Evolutionary conservation across 352 stramenopile species (phyloP), one percentile per base, ranked within the genome.

Genomic region (Phytopythium aichiense): DNA sequence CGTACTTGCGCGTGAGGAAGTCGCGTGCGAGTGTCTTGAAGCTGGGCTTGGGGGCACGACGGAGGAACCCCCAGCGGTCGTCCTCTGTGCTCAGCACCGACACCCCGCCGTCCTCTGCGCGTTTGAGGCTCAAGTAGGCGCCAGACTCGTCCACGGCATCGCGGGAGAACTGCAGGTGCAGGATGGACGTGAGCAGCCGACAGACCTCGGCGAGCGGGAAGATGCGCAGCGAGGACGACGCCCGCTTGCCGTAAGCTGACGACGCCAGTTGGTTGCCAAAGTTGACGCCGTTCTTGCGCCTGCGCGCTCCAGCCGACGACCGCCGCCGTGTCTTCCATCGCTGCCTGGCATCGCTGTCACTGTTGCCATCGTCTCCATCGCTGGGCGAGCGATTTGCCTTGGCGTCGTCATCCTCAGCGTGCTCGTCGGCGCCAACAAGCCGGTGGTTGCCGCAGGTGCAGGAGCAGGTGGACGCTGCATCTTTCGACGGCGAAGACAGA

Each of bases 21-120:
- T 91, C 79, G 42, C 87, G 86, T 0, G 74, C 76, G 4, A 91
- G 67, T 0, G 72, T 76, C 49, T 83, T 84, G 64, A 89, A 88
- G n/a, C 69, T 77, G 2, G 60, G 63, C n/a, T 64, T 45, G 18
- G 62, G 50, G 4, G 69, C 45, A 35, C 50, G 55, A 9, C 67
- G 65, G 13, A 85, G 48, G 60, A 80, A 84, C 18, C 50, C 65
- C 64, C 64, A 83, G 3, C 63, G 75, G 33, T 81, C 66, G 38
- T 76, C 68, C 49, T 70, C 63, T 49, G 58, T 52, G 38, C 45
- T 51, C 31, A 79, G 59, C 2, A 66, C 31, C 30, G 59, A 70
- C 25, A 72, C 61, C 16, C 18, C 66, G 50, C 46, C 61, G 40
- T 18, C 55, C 6, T 11, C 51, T 15, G 15, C 57, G 23, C 38